These are phyloP conservation scores for Boletus smithii DNA, from an alignment of 1,284 basidiomycete species.

Conservation along the genomic window DNA sequence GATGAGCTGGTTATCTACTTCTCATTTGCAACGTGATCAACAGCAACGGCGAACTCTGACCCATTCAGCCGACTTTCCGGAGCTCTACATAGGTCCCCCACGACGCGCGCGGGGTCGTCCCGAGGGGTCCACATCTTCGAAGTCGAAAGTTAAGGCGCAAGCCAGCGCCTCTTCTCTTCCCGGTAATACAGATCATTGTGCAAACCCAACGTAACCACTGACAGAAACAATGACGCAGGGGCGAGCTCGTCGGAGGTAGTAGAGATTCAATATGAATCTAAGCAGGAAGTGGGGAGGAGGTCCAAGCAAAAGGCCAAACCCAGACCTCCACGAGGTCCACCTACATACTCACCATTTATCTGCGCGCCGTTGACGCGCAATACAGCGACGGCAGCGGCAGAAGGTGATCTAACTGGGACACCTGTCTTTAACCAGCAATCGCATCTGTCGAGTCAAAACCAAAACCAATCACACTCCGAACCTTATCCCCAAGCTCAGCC, in stretches of 20 bases:
- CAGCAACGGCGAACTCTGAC: constrained; percentile 26
- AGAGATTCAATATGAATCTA: constrained; percentile 1
- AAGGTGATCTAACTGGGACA: constrained; percentile 3
- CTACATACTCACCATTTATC: constrained; percentile 25
- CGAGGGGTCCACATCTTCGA: constrained; percentile 29
- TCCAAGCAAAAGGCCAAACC: constrained; percentile 18
- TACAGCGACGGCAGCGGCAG: background rate
- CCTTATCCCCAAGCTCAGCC: no score
- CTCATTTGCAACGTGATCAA: constrained; percentile 1
- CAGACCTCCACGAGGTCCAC: constrained; percentile 9
- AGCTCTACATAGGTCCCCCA: constrained; percentile 34
- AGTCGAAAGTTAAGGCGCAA: constrained; percentile 10
- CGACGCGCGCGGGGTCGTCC: constrained; percentile 31
- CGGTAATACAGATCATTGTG: constrained; percentile 9
- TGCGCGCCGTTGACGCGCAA: constrained; percentile 25
- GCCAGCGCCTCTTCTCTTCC: constrained; percentile 1
- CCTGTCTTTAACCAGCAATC: constrained; percentile 17
- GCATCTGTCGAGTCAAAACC: constrained; percentile 3
- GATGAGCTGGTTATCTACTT: constrained; percentile 13
- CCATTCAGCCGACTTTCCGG: constrained; percentile 32
- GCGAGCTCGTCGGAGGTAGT: background rate
- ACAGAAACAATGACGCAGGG: constrained; percentile 9
- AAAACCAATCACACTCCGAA: constrained; percentile 6
- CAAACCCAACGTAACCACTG: background rate
- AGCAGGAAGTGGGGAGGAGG: background rate